Evolutionary conservation across 192 early-diverging fungal genomes (phyloP).

Genomic region (Spinellus fusiger): DNA sequence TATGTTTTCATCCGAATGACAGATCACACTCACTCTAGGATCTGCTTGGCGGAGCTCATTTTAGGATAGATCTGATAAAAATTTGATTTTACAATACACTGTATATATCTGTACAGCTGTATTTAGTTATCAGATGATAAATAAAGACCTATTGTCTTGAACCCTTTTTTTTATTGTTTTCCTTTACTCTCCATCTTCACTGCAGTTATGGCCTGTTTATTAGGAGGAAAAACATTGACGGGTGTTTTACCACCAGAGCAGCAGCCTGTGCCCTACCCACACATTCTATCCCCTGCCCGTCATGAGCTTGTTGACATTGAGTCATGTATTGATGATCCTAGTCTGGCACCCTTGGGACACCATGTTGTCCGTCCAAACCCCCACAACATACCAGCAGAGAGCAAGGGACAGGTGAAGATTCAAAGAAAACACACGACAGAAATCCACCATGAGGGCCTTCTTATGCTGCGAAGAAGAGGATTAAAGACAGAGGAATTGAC

Average conservation of each 20-base stretch:
- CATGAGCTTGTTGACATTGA: slow-evolving; percentile 38
- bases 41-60: too few relatives aligned
- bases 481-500: slow-evolving; percentile 34
- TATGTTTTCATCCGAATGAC: too few relatives aligned
- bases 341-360: slow-evolving; percentile 43
- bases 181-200: neutral
- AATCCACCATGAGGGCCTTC: neutral
- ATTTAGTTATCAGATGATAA: neutral
- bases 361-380: slow-evolving; percentile 27
- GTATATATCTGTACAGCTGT: neutral
- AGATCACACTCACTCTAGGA: too few relatives aligned
- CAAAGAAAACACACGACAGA: neutral
- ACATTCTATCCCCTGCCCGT: neutral
- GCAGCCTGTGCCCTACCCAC: neutral
- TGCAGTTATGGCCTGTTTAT: slow-evolving; percentile 5
- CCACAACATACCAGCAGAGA: neutral
- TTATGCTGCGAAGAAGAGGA: slow-evolving; percentile 38
- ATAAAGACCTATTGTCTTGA: neutral
- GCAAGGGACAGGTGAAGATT: slow-evolving; percentile 12
- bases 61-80: slow-evolving; percentile 1
- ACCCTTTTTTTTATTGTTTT: neutral
- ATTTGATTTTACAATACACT: neutral
- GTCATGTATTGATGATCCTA: slow-evolving; percentile 49
- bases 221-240: slow-evolving; percentile 10
- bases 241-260: slow-evolving; percentile 8